Evolutionary conservation across 345 rosid genomes (phyloP).

Genomic region (Passiflora organensis): DNA sequence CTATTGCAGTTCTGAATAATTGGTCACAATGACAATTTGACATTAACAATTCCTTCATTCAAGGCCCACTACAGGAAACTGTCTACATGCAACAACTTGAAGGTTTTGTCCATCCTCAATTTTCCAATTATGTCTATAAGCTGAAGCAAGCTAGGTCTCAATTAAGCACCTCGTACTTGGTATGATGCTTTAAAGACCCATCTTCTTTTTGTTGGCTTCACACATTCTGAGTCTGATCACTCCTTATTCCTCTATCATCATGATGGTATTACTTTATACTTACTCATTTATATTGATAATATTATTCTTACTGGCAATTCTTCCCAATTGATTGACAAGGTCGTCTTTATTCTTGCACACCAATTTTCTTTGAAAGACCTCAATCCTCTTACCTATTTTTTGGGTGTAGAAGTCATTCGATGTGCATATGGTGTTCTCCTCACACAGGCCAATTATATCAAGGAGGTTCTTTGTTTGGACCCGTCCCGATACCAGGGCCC

Average conservation of each 20-base stretch:
- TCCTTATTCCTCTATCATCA: not conserved
- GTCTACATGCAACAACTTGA: not conserved
- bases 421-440: too few species aligned
- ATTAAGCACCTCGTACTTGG: not conserved
- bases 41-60: not conserved
- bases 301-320: too few species aligned
- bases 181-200: not conserved
- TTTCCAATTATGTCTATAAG: not conserved
- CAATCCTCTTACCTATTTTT: too few species aligned
- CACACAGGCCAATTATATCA: too few species aligned
- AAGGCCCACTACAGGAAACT: not conserved
- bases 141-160: not conserved
- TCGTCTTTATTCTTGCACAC: too few species aligned
- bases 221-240: not conserved
- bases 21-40: not conserved
- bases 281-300: too few species aligned
- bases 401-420: too few species aligned
- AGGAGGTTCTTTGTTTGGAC: too few species aligned
- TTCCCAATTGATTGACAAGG: too few species aligned
- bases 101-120: not conserved
- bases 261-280: not conserved
- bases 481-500: too few species aligned
- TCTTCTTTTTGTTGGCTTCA: not conserved
- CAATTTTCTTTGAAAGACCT: too few species aligned
- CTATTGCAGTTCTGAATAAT: not conserved